A percentile compares a stretch with the other conserved stretches of the same genome.
Evolutionary conservation across 2,329 filamentous ascomycete genomes (phyloP).

Genomic region (Exophiala calicioides): DNA sequence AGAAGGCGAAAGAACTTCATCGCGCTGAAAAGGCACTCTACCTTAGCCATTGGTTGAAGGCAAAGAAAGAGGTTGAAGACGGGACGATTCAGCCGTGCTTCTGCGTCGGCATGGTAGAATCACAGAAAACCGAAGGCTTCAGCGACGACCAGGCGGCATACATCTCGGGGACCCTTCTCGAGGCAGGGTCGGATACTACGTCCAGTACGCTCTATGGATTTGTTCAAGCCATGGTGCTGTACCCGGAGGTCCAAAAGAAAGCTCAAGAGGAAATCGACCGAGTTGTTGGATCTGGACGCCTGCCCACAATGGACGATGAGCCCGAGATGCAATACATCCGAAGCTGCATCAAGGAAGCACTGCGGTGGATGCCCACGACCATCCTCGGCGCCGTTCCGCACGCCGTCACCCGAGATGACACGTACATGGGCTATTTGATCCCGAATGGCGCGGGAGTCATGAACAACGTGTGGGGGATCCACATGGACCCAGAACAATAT

Average conservation of each 20-base stretch:
- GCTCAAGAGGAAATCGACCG: constrained; percentile 53
- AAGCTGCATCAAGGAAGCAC: constrained; percentile 58
- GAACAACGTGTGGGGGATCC: constrained; percentile 30
- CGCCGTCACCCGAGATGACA: constrained; percentile 18
- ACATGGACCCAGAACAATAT: constrained; percentile 32
- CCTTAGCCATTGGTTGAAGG: constrained; percentile 44
- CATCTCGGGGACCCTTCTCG: constrained; percentile 34
- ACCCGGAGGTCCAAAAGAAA: constrained; percentile 47
- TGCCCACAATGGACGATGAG: constrained; percentile 53
- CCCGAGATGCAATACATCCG: constrained; percentile 54
- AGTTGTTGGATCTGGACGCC: constrained; percentile 50
- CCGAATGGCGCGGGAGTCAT: constrained; percentile 26
- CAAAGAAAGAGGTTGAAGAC: constrained; percentile 33
- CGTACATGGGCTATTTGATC: constrained; percentile 26
- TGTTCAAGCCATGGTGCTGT: constrained; percentile 52
- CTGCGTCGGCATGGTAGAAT: constrained; percentile 25
- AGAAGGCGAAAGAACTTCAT: constrained; percentile 46
- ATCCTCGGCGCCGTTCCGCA: constrained; percentile 25
- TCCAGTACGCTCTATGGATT: constrained; percentile 34
- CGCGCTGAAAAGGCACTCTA: constrained; percentile 46
- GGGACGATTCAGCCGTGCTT: constrained; percentile 38
- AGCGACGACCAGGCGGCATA: constrained; percentile 39
- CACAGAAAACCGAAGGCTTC: constrained; percentile 37
- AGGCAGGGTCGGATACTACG: constrained; percentile 24
- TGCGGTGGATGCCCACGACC: constrained; percentile 54